Conservation (phyloP, 1,284 basidiomycete species). For the Boletus smithii region DNA sequence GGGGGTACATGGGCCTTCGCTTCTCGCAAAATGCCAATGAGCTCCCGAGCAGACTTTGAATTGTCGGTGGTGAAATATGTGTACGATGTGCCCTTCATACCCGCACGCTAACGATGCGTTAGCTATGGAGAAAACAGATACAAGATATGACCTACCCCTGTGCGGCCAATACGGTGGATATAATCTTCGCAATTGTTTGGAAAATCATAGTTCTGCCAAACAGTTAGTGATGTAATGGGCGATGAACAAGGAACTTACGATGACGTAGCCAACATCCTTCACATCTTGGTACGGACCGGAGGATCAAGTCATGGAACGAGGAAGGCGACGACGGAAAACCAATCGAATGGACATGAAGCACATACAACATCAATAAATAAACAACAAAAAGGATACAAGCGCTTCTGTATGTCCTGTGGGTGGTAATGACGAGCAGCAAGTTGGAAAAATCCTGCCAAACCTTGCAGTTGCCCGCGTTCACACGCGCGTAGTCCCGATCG, state of each 20-base stretch:
- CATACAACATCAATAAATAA: slow-evolving; percentile 55
- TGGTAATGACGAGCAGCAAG: no score
- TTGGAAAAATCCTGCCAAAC: no score
- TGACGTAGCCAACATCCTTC: slow-evolving; percentile 92
- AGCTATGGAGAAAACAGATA: background rate
- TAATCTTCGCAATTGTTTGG: slow-evolving; percentile 96
- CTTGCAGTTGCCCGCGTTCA: no score
- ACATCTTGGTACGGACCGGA: slow-evolving; percentile 62
- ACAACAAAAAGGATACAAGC: slow-evolving; percentile 48
- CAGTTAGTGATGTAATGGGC: slow-evolving; percentile 23
- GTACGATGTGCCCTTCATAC: slow-evolving; percentile 87
- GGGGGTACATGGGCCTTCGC: slow-evolving; percentile 86
- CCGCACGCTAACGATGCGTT: slow-evolving; percentile 61
- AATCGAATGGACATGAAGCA: slow-evolving; percentile 38
- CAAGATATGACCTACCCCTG: slow-evolving; percentile 53
- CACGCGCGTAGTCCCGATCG: no score
- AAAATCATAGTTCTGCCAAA: slow-evolving; percentile 87
- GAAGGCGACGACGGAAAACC: slow-evolving; percentile 35
- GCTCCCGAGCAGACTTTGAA: slow-evolving; percentile 90
- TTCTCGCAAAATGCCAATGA: slow-evolving; percentile 86
- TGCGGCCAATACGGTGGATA: slow-evolving; percentile 91
- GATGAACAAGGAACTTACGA: slow-evolving; percentile 54
- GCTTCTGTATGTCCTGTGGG: no score
- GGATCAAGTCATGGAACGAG: slow-evolving; percentile 33
- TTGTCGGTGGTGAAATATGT: slow-evolving; percentile 97